Conservation (phyloP, 2,329 filamentous ascomycete species). For the Clonostachys rhizophaga region DNA sequence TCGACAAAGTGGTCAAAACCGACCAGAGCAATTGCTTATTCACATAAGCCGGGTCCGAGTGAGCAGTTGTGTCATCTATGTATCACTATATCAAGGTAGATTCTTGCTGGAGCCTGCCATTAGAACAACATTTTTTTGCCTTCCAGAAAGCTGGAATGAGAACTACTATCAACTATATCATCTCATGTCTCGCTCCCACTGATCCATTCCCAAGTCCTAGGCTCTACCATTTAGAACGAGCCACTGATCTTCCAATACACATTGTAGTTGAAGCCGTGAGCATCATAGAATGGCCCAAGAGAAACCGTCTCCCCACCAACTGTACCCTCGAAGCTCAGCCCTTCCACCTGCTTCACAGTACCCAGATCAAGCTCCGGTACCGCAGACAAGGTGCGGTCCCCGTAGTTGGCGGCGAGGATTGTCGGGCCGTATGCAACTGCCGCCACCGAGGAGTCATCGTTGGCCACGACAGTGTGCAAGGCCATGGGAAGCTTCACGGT, state of each 20-base stretch:
- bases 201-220: no score
- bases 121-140: no score
- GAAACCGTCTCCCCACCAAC: slow-evolving; percentile 19
- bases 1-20: slow-evolving; percentile 16
- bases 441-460: slow-evolving; percentile 35
- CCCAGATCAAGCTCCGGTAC: slow-evolving; percentile 21
- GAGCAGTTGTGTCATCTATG: no score
- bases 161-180: no score
- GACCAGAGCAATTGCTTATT: slow-evolving; percentile 15
- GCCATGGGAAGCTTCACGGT: slow-evolving; percentile 38
- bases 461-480: slow-evolving; percentile 34
- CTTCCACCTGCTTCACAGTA: slow-evolving; percentile 14
- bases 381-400: slow-evolving; percentile 13
- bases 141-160: no score
- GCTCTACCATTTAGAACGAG: no score
- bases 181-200: no score
- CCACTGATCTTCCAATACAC: slow-evolving; percentile 27
- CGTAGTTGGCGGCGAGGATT: slow-evolving; percentile 39
- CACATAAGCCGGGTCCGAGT: slow-evolving; percentile 3
- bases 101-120: no score
- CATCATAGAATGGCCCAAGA: slow-evolving; percentile 32
- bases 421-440: slow-evolving; percentile 42
- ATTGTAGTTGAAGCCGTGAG: slow-evolving; percentile 33
- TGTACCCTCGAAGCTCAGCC: slow-evolving; percentile 23
- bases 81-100: no score